Evolutionary conservation across 495 filamentous ascomycete species (phyloP).

Genomic region (Chaetomium cochliodes): DNA sequence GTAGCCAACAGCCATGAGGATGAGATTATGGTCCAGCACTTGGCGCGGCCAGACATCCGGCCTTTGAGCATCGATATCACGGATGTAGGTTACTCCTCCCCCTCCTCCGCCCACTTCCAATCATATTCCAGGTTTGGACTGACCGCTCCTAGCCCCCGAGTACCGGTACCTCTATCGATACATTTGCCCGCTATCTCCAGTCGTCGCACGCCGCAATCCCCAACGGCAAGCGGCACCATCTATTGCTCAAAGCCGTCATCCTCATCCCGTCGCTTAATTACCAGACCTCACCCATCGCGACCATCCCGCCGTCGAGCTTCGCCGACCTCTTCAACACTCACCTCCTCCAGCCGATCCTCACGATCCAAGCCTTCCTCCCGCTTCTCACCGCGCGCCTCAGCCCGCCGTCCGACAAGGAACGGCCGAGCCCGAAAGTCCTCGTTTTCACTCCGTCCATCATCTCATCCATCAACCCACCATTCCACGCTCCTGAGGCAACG

Average conservation of each 20-base stretch:
- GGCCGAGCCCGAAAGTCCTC: constrained; percentile 58
- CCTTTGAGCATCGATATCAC: constrained; percentile 80
- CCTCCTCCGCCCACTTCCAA: neutral
- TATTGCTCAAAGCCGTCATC: constrained; percentile 73
- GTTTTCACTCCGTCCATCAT: constrained; percentile 84
- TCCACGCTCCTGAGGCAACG: constrained; percentile 77
- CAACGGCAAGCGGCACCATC: constrained; percentile 67
- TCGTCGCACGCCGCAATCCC: constrained; percentile 69
- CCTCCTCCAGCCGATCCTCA: constrained; percentile 86
- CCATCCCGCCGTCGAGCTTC: constrained; percentile 76
- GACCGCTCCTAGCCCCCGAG: constrained; percentile 43
- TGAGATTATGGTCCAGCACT: constrained; percentile 71
- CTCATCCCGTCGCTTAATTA: constrained; percentile 71
- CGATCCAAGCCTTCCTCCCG: constrained; percentile 81
- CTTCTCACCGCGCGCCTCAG: constrained; percentile 59
- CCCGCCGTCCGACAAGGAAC: constrained; percentile 42
- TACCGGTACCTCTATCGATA: constrained; percentile 60
- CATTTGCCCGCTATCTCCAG: constrained; percentile 65
- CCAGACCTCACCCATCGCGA: constrained; percentile 74
- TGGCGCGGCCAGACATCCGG: constrained; percentile 75
- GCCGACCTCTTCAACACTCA: constrained; percentile 88
- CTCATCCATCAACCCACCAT: constrained; percentile 76
- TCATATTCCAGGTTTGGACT: constrained; percentile 16
- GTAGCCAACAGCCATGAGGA: constrained; percentile 77
- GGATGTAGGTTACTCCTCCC: constrained; percentile 51